A percentile compares a stretch with the other conserved stretches of the same genome.
Conservation (phyloP, 2,329 filamentous ascomycete species). For the Ascomycota sp. region DNA sequence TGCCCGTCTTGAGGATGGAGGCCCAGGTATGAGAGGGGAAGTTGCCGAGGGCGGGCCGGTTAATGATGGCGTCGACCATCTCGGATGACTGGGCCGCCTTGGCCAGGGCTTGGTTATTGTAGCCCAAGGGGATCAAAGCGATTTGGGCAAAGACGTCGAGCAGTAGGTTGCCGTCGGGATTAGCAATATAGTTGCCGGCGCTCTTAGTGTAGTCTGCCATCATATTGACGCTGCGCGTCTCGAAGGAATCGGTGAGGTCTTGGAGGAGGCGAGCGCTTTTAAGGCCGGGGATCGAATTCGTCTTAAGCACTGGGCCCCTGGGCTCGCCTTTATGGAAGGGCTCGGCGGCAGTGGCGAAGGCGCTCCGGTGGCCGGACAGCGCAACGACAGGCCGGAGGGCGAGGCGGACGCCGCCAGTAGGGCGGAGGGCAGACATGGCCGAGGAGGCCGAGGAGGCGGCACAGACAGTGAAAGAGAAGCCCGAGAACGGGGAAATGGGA, state of each 20-base stretch:
- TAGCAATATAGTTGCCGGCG: constrained; percentile 61
- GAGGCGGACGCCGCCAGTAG: constrained; percentile 2
- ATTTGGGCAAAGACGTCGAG: constrained; percentile 80
- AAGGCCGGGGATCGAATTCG: constrained; percentile 49
- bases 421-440: constrained; percentile 4
- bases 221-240: constrained; percentile 73
- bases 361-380: constrained; percentile 3
- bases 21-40: constrained; percentile 79
- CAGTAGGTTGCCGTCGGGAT: constrained; percentile 50
- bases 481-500: too few relatives aligned
- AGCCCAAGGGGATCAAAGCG: constrained; percentile 77
- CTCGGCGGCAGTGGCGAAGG: constrained; percentile 11
- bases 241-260: constrained; percentile 60
- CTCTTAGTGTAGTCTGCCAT: constrained; percentile 56
- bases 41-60: constrained; percentile 76
- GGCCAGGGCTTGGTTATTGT: constrained; percentile 67
- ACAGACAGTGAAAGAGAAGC: background rate
- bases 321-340: constrained; percentile 29
- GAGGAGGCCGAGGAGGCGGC: background rate
- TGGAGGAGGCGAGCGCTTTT: constrained; percentile 47
- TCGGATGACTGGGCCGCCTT: constrained; percentile 53
- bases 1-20: constrained; percentile 55
- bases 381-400: constrained; percentile 2
- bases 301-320: constrained; percentile 29
- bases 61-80: constrained; percentile 66